Percentiles rank a stretch among this genome's conserved stretches.
Conservation (phyloP, 2,329 filamentous ascomycete species). For the Cytospora schulzeri region DNA sequence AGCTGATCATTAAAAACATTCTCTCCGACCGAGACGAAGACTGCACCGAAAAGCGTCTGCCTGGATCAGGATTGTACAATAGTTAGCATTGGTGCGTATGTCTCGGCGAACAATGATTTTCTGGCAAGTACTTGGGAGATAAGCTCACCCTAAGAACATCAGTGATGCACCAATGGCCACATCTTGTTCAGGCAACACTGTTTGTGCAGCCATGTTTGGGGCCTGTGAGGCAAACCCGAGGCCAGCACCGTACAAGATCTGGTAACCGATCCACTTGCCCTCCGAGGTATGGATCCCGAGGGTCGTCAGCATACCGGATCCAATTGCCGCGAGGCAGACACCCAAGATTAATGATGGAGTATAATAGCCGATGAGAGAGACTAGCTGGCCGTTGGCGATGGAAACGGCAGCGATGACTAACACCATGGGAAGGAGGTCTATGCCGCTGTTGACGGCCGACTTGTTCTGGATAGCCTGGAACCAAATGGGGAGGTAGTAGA, state of each 20-base stretch:
- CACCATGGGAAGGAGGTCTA: constrained; percentile 36
- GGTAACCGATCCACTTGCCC: constrained; percentile 42
- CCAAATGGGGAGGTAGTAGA: constrained; percentile 38
- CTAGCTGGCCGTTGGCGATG: constrained; percentile 30
- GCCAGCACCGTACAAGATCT: constrained; percentile 41
- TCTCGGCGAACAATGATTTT: too few relatives aligned
- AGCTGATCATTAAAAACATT: constrained; percentile 43
- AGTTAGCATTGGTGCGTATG: too few relatives aligned
- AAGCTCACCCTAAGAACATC: constrained; percentile 44
- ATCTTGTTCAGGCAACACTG: constrained; percentile 45
- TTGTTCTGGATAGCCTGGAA: constrained; percentile 37
- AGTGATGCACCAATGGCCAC: constrained; percentile 48
- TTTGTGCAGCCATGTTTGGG: constrained; percentile 44
- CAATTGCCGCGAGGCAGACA: constrained; percentile 33
- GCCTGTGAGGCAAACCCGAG: constrained; percentile 41
- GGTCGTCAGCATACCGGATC: constrained; percentile 41
- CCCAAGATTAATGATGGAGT: constrained; percentile 37
- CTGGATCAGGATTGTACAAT: too few relatives aligned
- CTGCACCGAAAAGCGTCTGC: constrained; percentile 45
- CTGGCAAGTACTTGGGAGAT: too few relatives aligned
- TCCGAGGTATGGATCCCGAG: constrained; percentile 35
- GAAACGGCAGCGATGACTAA: constrained; percentile 32
- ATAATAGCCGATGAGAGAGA: constrained; percentile 39
- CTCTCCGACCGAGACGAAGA: constrained; percentile 50
- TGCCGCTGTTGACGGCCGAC: constrained; percentile 35